phyloP scores from a whole-genome alignment of 2,329 filamentous ascomycete species.

The Aspergillus fijiensis region DNA sequence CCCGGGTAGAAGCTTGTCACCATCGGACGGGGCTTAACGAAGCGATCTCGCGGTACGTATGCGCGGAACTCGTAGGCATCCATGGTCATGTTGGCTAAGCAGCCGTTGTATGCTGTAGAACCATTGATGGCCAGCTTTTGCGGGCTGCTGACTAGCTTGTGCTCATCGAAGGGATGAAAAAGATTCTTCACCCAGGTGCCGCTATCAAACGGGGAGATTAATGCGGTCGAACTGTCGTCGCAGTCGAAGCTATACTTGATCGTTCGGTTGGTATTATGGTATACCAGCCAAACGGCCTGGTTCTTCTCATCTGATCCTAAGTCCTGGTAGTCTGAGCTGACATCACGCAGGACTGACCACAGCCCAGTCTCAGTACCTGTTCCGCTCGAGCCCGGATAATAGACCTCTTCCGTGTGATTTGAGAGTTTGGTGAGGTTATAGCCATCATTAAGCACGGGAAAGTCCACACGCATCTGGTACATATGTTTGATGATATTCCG shows the following conservation, averaged over 20 bases:
- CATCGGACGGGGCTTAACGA: slow-evolving; percentile 53
- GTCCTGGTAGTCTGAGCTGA: slow-evolving; percentile 52
- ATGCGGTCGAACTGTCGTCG: slow-evolving; percentile 43
- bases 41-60: slow-evolving; percentile 55
- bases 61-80: slow-evolving; percentile 57
- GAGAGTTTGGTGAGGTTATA: slow-evolving; percentile 55
- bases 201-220: slow-evolving; percentile 56
- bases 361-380: slow-evolving; percentile 57
- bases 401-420: slow-evolving; percentile 52
- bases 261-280: slow-evolving; percentile 47
- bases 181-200: slow-evolving; percentile 60
- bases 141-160: slow-evolving; percentile 49
- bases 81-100: slow-evolving; percentile 53
- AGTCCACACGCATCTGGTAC: slow-evolving; percentile 58
- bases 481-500: slow-evolving; percentile 61
- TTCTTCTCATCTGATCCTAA: slow-evolving; percentile 44
- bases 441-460: slow-evolving; percentile 60
- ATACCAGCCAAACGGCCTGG: slow-evolving; percentile 46
- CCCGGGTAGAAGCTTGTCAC: slow-evolving; percentile 61
- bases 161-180: slow-evolving; percentile 59
- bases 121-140: slow-evolving; percentile 48
- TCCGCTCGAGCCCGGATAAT: slow-evolving; percentile 52
- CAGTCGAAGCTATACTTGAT: slow-evolving; percentile 59
- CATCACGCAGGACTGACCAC: slow-evolving; percentile 57
- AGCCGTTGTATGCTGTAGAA: slow-evolving; percentile 53